A percentile compares a stretch with the other conserved stretches of the same genome.
Conservation (phyloP, 805 yeast species). For the Kazachstania kunashirensis region DNA sequence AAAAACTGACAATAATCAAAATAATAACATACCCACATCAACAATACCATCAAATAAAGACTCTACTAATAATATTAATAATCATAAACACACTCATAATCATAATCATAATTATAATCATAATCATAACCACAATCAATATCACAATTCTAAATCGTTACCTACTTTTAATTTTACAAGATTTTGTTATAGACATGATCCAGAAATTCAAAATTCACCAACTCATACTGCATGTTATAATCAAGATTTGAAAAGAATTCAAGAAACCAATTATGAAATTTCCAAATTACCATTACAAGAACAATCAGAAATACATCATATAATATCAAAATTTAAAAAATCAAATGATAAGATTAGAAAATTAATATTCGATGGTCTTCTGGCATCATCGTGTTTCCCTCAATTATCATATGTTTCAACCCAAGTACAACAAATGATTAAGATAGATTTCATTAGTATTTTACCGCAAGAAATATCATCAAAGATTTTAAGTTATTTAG, state of each 20-base stretch:
- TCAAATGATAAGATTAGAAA: slow-evolving; percentile 69
- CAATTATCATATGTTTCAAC: slow-evolving; percentile 79
- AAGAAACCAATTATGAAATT: slow-evolving; percentile 25
- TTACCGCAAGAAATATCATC: slow-evolving; percentile 80
- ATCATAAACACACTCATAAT: neutral
- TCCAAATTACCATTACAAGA: slow-evolving; percentile 48
- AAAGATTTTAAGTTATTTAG: slow-evolving; percentile 78
- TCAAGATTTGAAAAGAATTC: slow-evolving; percentile 19
- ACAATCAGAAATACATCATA: slow-evolving; percentile 66
- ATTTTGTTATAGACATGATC: slow-evolving; percentile 90
- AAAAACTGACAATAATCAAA: neutral
- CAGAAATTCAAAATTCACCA: slow-evolving; percentile 55
- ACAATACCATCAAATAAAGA: too few species aligned
- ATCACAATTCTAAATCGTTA: slow-evolving; percentile 1
- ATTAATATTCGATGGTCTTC: slow-evolving; percentile 70
- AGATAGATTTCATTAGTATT: slow-evolving; percentile 79
- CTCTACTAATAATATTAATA: neutral
- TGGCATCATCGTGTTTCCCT: slow-evolving; percentile 90
- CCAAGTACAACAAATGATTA: slow-evolving; percentile 67
- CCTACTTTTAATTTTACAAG: slow-evolving; percentile 46
- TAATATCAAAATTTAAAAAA: slow-evolving; percentile 68
- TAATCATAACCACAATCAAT: neutral
- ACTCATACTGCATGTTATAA: slow-evolving; percentile 21
- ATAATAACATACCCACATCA: too few species aligned
- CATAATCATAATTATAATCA: neutral